Base-by-base conservation (phyloP, 768 basidiomycete genomes). In the Suillus plorans region DNA sequence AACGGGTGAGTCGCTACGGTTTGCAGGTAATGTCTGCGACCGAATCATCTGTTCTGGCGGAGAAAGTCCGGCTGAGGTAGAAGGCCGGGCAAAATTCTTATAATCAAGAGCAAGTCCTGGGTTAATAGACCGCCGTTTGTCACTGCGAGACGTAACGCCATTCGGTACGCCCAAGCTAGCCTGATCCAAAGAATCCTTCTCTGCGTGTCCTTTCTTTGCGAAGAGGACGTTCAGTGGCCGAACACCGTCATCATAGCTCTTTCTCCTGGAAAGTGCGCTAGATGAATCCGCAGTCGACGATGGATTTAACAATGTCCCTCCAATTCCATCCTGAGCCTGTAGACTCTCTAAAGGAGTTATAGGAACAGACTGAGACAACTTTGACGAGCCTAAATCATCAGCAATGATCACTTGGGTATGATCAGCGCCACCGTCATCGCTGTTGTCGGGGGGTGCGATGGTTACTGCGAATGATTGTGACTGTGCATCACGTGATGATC, bases 71-170 rank as follows among this genome's bases (percentile, higher is more conserved):
- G 67, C 52, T n/a, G 66, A 49, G 34, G 63, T 49, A 13, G 69
- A 39, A 52, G 63, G 47, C 5, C 63, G 66, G 5, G 56, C 10
- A 2, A 56, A 0, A 4, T 68, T 63, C 16, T 68, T 68, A 42
- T 65, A 63, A 25, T 73, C 79, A 65, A 85, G 76, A 8, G 79
- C 71, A 52, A 82, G 72, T 5, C 73, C 80, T 1, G 87, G 87
- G 63, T 85, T 87, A 66, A 87, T 86, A 5, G 86, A 87, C 25
- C 82, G 76, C 14, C 86, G 77, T 53, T 80, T 82, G 31, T 82
- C 84, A 0, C 79, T 75, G 42, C 82, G 79, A 6, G 75, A 74
- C 0, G 77, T 77, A 8, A 66, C 66, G 20, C 66, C 63, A 65
- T 73, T 57, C 50, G 80, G 68, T 59, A 78, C 70, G 59, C 69